Evolutionary conservation across 148 eudicot genomes (phyloP).

Genomic region (Chenopodium suecicum): DNA sequence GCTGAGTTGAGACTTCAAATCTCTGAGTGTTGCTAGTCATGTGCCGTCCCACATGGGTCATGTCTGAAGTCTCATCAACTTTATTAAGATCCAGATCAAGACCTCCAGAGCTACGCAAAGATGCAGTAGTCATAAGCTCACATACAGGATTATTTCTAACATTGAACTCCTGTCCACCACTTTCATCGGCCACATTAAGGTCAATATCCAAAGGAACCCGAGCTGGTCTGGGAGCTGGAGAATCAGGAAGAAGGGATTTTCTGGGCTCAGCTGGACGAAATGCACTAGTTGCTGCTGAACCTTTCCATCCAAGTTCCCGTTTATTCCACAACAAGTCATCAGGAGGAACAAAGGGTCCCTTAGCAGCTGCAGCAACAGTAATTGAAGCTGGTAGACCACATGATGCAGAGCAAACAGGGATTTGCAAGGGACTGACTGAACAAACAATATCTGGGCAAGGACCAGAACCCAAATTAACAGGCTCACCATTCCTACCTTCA

Average conservation of each 20-base stretch:
- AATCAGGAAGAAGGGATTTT: constrained; percentile 40
- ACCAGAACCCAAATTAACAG: constrained; percentile 24
- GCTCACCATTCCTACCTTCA: constrained; percentile 58
- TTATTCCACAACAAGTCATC: constrained; percentile 60
- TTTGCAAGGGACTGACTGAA: constrained; percentile 33
- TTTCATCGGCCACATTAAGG: constrained; percentile 81
- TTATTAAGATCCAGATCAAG: constrained; percentile 81
- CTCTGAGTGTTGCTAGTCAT: constrained; percentile 36
- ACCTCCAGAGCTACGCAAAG: constrained; percentile 43
- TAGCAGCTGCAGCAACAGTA: constrained; percentile 66
- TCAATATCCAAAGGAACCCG: constrained; percentile 72
- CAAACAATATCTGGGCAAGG: constrained; percentile 29
- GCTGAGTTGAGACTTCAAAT: constrained; percentile 31
- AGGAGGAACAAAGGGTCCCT: constrained; percentile 68
- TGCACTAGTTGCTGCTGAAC: constrained; percentile 95
- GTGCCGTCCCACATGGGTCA: constrained; percentile 31
- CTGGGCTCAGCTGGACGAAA: constrained; percentile 94
- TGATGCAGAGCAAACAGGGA: constrained; percentile 34
- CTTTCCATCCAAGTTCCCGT: constrained; percentile 78
- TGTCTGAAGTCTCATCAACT: constrained; percentile 58
- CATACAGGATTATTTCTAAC: constrained; percentile 11
- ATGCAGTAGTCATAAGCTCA: constrained; percentile 29
- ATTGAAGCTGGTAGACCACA: constrained; percentile 43
- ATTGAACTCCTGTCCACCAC: constrained; percentile 32
- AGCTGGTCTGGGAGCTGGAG: constrained; percentile 37